A percentile compares a stretch with the other conserved stretches of the same genome.
These are phyloP conservation scores for Rubroshorea leprosula DNA, from an alignment of 345 rosid species.

Conservation along the genomic window DNA sequence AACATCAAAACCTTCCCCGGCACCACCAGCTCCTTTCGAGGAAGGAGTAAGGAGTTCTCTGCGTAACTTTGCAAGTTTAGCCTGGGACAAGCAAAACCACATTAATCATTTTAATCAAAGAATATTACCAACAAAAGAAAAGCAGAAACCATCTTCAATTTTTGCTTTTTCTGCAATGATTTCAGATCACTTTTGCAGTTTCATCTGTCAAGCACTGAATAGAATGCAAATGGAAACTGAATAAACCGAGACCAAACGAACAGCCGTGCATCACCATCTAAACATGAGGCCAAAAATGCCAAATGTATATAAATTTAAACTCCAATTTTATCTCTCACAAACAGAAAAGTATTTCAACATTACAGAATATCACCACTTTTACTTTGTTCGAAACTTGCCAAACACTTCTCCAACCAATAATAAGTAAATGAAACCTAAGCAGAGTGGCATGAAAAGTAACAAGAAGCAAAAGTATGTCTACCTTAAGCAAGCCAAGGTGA, in stretches of 20 bases:
- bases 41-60: slow-evolving; percentile 91
- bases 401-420: neutral
- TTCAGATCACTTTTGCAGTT: neutral
- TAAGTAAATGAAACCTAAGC: neutral
- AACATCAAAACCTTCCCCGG: slow-evolving; percentile 97
- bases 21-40: slow-evolving; percentile 81
- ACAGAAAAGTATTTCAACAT: neutral
- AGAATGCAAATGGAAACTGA: neutral
- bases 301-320: too few relatives aligned
- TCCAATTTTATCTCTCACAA: neutral
- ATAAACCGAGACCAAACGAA: neutral
- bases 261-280: too few relatives aligned
- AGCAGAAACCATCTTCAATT: neutral
- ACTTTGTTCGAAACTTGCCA: too few relatives aligned
- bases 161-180: neutral
- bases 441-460: neutral
- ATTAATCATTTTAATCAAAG: slow-evolving; percentile 1
- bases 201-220: neutral
- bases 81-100: slow-evolving; percentile 30
- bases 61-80: slow-evolving; percentile 89
- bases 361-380: too few relatives aligned
- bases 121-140: neutral
- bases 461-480: slow-evolving; percentile 9
- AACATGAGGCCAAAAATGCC: too few relatives aligned
- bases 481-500: slow-evolving; percentile 96